phyloP scores from a whole-genome alignment of 257 asterid genomes.

The Przewalskia tangutica region DNA sequence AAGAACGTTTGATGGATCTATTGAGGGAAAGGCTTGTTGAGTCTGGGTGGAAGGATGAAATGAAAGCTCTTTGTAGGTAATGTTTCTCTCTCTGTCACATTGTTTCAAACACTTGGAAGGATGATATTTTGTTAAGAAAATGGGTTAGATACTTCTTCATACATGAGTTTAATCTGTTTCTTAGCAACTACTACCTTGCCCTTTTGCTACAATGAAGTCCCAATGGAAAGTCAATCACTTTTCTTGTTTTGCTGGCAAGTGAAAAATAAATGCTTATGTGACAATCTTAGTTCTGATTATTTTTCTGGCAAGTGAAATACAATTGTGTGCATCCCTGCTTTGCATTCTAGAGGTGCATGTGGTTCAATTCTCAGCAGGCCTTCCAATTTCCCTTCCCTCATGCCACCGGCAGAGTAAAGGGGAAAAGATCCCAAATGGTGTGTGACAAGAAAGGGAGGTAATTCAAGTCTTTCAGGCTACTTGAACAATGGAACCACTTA shows the following conservation, averaged over 20 bases:
- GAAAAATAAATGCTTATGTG: neutral
- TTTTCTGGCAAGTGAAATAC: neutral
- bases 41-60: slow-evolving; percentile 67
- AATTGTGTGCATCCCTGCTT: neutral
- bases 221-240: neutral
- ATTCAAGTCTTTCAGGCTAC: neutral
- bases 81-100: neutral
- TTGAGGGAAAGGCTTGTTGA: slow-evolving; percentile 56
- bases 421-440: neutral
- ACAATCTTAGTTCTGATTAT: neutral
- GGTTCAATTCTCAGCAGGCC: neutral
- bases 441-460: neutral
- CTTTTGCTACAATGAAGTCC: neutral
- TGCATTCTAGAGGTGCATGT: neutral
- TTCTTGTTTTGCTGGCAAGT: neutral
- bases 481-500: neutral
- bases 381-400: neutral
- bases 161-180: neutral
- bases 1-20: slow-evolving; percentile 51
- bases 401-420: neutral
- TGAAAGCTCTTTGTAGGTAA: slow-evolving; percentile 59
- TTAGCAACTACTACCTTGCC: neutral
- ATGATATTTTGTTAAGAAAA: neutral
- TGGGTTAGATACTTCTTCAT: neutral
- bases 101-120: neutral